These are phyloP conservation scores for Clavispora santaluciae DNA, from an alignment of 805 yeast genomes.

Conservation along the genomic window DNA sequence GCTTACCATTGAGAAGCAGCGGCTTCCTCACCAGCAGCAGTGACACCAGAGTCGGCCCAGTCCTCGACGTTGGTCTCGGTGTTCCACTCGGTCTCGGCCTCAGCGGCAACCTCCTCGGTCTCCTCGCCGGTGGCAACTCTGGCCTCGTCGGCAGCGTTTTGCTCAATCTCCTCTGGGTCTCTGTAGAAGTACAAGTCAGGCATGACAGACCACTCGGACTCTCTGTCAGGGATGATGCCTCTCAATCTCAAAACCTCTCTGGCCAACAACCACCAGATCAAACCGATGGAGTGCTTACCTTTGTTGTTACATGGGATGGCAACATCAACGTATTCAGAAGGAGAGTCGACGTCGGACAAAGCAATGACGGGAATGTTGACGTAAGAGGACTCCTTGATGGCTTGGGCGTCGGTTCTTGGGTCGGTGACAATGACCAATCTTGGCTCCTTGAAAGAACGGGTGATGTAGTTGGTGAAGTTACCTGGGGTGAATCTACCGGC, in stretches of 20 bases:
- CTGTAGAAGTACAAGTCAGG: slow-evolving; percentile 99
- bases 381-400: slow-evolving; percentile 99
- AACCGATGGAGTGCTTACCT: slow-evolving; percentile 99
- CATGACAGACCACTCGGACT: slow-evolving; percentile 98
- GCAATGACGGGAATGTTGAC: slow-evolving; percentile 99
- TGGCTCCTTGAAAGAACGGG: slow-evolving; percentile 99
- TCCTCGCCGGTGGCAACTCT: slow-evolving; percentile 43
- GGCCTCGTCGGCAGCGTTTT: slow-evolving; percentile 55
- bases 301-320: slow-evolving; percentile 99
- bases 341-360: slow-evolving; percentile 97
- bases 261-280: slow-evolving; percentile 98
- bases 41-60: slow-evolving; percentile 57
- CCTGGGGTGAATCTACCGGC: slow-evolving; percentile 99
- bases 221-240: slow-evolving; percentile 95
- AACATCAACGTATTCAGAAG: slow-evolving; percentile 96
- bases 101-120: slow-evolving; percentile 61
- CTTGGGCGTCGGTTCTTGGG: slow-evolving; percentile 99
- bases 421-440: slow-evolving; percentile 98
- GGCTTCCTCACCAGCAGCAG: slow-evolving; percentile 70
- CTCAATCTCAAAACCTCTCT: slow-evolving; percentile 99
- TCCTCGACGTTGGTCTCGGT: slow-evolving; percentile 59
- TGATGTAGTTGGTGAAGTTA: slow-evolving; percentile 99
- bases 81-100: slow-evolving; percentile 52
- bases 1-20: slow-evolving; percentile 50
- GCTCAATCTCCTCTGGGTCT: slow-evolving; percentile 99